Base-by-base conservation (phyloP, 2,329 filamentous ascomycete genomes). In the Monosporascus cannonballus region DNA sequence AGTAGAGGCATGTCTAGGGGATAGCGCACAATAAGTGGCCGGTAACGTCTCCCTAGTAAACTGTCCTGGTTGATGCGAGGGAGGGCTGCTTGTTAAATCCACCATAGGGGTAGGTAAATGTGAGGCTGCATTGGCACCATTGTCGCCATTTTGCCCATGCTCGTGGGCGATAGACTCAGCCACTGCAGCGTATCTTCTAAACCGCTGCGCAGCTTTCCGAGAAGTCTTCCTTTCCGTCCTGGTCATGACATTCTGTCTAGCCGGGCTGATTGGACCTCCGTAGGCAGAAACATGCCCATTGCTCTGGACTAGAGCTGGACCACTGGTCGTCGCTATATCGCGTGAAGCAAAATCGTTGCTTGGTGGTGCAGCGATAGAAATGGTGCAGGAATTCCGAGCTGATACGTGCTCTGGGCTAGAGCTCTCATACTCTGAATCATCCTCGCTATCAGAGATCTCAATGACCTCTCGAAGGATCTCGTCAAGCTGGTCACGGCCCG, bases 391-490 rank as follows among this genome's bases (percentile, higher is more conserved):
- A 30, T 38, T 46, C 44, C 20, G 55, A n/a, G 56, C 46, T 24
- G 50, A 47, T 14, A 47, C 42, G 47, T 54, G 53, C 24, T 67
- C 64, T 47, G 57, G 51, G 50, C 48, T 52, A 51, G 57, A 58
- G 48, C 47, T 58, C 36, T 69, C 68, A 47, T 69, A 66, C 9
- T 69, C 71, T 17, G 65, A 67, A 34, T 69, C 69, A 17, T 73
- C 76, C 61, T 83, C 79, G 5, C 76, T 76, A 59, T 83, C 80
- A n/a, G 81, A 83, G 45, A 87, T 84, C 61, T 86, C 78, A 50
- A 86, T 80, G 11, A 86, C 81, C 66, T 87, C 84, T 49, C 81
- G 76, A 36, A 86, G 71, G 53, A 86, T 85, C 63, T 86, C 83
- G 54, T 86, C 83, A 17, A 86, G 74, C 64, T 86, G 81, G 60